These are phyloP conservation scores for Boechera stricta DNA, from an alignment of 345 rosid genomes.

Conservation along the genomic window DNA sequence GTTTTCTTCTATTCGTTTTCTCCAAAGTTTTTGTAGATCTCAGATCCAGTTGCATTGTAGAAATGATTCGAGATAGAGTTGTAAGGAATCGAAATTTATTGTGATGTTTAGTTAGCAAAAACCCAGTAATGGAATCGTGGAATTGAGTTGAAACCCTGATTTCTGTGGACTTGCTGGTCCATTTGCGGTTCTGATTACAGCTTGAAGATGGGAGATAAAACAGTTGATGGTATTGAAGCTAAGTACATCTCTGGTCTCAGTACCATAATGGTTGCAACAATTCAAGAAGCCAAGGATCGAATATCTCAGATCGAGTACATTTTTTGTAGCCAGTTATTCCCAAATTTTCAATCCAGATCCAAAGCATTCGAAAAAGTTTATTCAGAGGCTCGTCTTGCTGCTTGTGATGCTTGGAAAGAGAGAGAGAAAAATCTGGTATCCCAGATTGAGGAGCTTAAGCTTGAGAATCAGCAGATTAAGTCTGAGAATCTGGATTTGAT, in stretches of 20 bases:
- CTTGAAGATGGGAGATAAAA: slow-evolving; percentile 45
- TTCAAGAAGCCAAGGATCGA: slow-evolving; percentile 87
- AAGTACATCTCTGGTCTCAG: slow-evolving; percentile 71
- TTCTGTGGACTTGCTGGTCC: background rate
- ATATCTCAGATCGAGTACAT: slow-evolving; percentile 93
- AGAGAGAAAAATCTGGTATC: slow-evolving; percentile 55
- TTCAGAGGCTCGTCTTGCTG: slow-evolving; percentile 57
- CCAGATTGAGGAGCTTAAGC: slow-evolving; percentile 57
- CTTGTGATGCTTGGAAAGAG: slow-evolving; percentile 63
- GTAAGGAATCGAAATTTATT: background rate
- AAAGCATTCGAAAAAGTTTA: slow-evolving; percentile 59
- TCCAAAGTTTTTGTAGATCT: background rate
- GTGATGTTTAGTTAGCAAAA: background rate
- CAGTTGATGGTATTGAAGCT: slow-evolving; percentile 52
- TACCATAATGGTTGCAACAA: slow-evolving; percentile 78
- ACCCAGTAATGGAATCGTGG: slow-evolving; percentile 1
- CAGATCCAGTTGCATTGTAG: background rate
- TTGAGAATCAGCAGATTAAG: slow-evolving; percentile 51
- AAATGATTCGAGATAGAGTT: background rate
- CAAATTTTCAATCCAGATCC: slow-evolving; percentile 62
- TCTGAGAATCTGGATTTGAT: slow-evolving; percentile 53
- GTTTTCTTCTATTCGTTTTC: slow-evolving; percentile 9
- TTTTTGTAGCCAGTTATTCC: slow-evolving; percentile 85
- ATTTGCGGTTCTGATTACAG: background rate
- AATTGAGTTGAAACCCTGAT: slow-evolving; percentile 24